Evolutionary conservation across 768 basidiomycete species (phyloP).

Genomic region (Mycena belliarum): DNA sequence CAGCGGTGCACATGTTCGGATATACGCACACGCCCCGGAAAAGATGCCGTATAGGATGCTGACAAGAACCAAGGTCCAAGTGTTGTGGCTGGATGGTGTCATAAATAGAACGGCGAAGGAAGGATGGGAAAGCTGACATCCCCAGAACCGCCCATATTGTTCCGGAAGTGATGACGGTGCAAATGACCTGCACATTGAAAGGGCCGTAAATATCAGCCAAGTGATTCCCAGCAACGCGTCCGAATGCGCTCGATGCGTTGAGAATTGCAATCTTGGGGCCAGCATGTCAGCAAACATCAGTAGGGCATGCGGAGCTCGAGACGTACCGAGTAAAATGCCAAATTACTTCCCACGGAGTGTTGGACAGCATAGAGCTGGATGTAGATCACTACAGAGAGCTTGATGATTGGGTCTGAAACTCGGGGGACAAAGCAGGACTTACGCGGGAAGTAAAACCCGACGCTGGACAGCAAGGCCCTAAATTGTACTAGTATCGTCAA

Average conservation of each 20-base stretch:
- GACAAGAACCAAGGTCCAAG: constrained; percentile 39
- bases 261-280: constrained; percentile 36
- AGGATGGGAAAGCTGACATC: constrained; percentile 28
- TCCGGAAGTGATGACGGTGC: constrained; percentile 34
- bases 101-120: constrained; percentile 10
- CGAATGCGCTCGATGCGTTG: constrained; percentile 35
- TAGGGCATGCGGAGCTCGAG: background rate
- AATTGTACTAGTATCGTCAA: background rate
- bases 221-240: constrained; percentile 36
- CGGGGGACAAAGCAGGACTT: background rate
- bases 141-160: constrained; percentile 41
- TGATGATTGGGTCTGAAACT: too few relatives aligned
- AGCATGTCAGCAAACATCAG: background rate
- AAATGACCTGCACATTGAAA: constrained; percentile 39
- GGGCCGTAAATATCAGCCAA: constrained; percentile 37
- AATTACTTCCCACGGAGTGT: constrained; percentile 21
- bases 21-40: constrained; percentile 33
- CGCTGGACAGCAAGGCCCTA: background rate
- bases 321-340: constrained; percentile 25
- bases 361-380: constrained; percentile 23
- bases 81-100: constrained; percentile 28
- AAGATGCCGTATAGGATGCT: constrained; percentile 50
- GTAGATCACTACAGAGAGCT: background rate
- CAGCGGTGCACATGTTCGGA: background rate
- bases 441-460: constrained; percentile 20